phyloP scores from a whole-genome alignment of 176 grass and related monocot species.

The Oryza officinalis region DNA sequence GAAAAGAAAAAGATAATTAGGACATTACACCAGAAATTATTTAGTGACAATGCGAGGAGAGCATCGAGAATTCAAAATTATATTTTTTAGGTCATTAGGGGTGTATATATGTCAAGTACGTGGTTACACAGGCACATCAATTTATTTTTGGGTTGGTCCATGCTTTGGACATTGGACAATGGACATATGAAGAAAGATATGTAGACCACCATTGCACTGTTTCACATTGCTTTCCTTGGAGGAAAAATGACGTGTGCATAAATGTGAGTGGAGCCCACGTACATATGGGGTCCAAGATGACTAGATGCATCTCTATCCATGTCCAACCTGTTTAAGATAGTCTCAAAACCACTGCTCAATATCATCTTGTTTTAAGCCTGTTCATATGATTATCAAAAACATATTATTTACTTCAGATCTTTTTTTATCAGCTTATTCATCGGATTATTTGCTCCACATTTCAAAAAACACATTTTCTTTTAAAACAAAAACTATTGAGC shows the following conservation, averaged over 20 bases:
- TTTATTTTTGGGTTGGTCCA: neutral
- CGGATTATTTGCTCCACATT: too few relatives aligned
- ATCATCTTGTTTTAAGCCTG: too few relatives aligned
- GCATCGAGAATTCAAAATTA: neutral
- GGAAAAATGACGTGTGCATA: neutral
- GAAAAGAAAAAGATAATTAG: neutral
- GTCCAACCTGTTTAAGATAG: neutral
- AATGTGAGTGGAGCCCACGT: neutral
- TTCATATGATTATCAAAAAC: too few relatives aligned
- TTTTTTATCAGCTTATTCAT: too few relatives aligned
- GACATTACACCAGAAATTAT: neutral
- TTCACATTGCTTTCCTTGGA: neutral
- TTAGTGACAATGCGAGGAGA: neutral
- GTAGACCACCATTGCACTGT: constrained; percentile 12
- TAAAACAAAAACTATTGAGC: too few relatives aligned
- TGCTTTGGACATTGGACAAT: neutral
- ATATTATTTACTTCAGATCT: too few relatives aligned
- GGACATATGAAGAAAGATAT: neutral
- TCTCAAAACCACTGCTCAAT: neutral
- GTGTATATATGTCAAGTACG: neutral
- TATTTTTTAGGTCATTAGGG: neutral
- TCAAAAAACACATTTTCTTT: too few relatives aligned
- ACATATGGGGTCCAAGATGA: neutral
- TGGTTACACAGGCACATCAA: neutral
- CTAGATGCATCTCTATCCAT: neutral